Evolutionary conservation across 352 stramenopile species (phyloP), one percentile per base, ranked within the genome.

Genomic region (Pythium diclinum): DNA sequence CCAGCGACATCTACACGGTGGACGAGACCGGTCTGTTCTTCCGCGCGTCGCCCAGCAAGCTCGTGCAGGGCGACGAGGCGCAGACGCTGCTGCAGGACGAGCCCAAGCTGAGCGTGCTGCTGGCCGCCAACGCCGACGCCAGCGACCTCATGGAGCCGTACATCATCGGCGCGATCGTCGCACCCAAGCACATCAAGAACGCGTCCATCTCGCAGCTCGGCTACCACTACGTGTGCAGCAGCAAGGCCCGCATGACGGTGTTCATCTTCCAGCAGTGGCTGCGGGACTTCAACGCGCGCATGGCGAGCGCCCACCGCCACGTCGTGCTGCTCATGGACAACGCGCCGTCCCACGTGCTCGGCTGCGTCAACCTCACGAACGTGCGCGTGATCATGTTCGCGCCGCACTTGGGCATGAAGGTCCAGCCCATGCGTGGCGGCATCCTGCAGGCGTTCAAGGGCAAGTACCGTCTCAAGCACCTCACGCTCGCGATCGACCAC

Each of bases 251-350:
- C 61, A 95, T 95, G 86, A 95, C 86, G 13, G 83, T 93, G 33
- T 91, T 92, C 61, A 93, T 95, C 62, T 95, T 95, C 69, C 84
- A 95, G 76, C 83, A 93, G 59, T 95, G 86, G 86, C 67, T 95
- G 25, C 84, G 84, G 9, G 84, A 93, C 60, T 92, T 95, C 48
- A 95, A 95, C 57, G 81, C 83, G 21, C 83, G 84, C 55, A 95
- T 95, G 86, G 84, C 85, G 13, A 92, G 83, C 56, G 82, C 84
- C 17, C 86, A 95, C 67, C 84, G 86, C 62, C 84, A 85, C 56
- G 84, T 95, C 34, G 77, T 95, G 63, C 73, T 95, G 55, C 67
- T 95, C 13, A 89, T 95, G 78, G 86, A 95, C 73, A 95, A 92
- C 49, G 86, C 86, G 32, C 84, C 86, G 63, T 95, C 86, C 30